These are phyloP conservation scores for Termitomyces bulborhizus DNA, from an alignment of 768 basidiomycete genomes.

Conservation along the genomic window DNA sequence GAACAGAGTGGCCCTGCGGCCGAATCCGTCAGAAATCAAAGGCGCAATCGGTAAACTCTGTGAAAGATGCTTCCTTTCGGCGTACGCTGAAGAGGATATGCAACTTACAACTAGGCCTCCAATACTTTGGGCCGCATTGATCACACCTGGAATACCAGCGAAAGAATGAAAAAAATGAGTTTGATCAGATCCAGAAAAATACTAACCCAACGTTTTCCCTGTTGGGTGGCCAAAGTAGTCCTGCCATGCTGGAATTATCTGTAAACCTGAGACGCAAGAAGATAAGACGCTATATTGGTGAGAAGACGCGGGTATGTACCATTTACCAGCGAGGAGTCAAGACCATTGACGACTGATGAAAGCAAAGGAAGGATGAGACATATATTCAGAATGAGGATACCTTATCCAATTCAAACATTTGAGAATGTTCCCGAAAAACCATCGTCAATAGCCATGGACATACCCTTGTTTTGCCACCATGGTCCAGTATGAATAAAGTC, in stretches of 20 bases:
- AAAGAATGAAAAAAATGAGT: neutral
- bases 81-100: neutral
- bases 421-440: no score
- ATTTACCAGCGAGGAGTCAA: conserved; percentile 64
- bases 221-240: conserved; percentile 46
- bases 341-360: conserved; percentile 60
- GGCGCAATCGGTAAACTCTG: conserved; percentile 61
- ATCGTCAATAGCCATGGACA: conserved; percentile 2
- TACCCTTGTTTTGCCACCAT: conserved; percentile 61
- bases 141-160: conserved; percentile 35
- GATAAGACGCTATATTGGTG: conserved; percentile 8
- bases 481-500: conserved; percentile 53
- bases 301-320: conserved; percentile 17
- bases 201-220: conserved; percentile 42
- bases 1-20: conserved; percentile 56
- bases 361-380: conserved; percentile 55
- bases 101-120: conserved; percentile 7
- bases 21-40: conserved; percentile 51
- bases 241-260: conserved; percentile 63
- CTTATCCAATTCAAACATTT: conserved; percentile 20
- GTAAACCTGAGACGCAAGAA: conserved; percentile 39
- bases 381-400: conserved; percentile 51
- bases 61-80: no score
- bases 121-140: conserved; percentile 34
- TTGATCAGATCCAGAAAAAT: neutral